phyloP scores from a whole-genome alignment of 257 asterid species.

The Nicotiana obtusifolia region DNA sequence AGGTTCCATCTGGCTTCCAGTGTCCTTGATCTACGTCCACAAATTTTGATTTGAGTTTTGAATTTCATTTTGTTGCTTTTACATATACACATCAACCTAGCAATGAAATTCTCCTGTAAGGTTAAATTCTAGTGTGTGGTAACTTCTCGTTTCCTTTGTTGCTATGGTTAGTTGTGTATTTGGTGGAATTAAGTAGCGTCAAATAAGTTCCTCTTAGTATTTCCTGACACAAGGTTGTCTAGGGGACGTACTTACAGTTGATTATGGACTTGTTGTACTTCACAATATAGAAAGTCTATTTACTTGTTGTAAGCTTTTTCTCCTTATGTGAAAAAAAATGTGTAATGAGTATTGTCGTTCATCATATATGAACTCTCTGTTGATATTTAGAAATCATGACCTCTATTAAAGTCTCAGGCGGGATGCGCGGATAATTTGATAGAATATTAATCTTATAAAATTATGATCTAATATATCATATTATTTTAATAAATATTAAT shows the following conservation, averaged over 20 bases:
- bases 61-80: not conserved
- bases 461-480: no score
- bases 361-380: not conserved
- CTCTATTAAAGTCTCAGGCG: no score
- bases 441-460: no score
- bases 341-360: not conserved
- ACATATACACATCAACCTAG: not conserved
- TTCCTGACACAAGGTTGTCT: not conserved
- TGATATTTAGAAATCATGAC: not conserved
- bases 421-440: no score
- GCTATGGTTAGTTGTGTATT: no score
- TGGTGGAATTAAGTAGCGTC: not conserved
- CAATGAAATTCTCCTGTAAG: not conserved
- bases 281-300: not conserved
- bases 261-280: not conserved
- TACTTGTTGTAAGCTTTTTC: not conserved
- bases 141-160: not conserved
- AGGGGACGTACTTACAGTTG: not conserved
- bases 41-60: not conserved
- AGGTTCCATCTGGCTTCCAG: slow-evolving; percentile 38
- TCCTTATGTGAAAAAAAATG: not conserved
- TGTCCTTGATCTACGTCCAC: slow-evolving; percentile 24
- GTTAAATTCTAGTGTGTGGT: not conserved
- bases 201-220: not conserved
- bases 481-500: no score